Percentiles rank a stretch among this genome's conserved stretches.
Evolutionary conservation across 257 asterid genomes (phyloP).

Genomic region (Rhazya stricta): DNA sequence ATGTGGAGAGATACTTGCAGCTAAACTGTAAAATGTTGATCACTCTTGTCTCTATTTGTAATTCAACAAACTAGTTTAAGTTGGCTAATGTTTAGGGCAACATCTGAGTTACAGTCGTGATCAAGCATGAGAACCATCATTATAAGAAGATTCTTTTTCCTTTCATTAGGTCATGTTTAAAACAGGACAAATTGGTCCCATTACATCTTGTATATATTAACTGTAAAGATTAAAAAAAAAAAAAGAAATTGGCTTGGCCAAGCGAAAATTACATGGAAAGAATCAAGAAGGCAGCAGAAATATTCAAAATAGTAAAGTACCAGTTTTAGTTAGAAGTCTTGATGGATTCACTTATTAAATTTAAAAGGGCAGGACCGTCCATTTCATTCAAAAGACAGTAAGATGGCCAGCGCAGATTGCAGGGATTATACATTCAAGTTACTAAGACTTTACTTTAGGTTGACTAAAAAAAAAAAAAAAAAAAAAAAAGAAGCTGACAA

Average conservation of each 20-base stretch:
- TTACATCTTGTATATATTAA: neutral
- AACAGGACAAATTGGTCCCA: neutral
- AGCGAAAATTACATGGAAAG: neutral
- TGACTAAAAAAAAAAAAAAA: no score
- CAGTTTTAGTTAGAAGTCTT: neutral
- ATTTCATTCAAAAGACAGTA: neutral
- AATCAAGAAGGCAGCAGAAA: neutral
- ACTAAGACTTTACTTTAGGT: neutral
- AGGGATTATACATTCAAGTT: neutral
- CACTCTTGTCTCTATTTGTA: neutral
- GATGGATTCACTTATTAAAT: neutral
- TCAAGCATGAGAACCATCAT: neutral
- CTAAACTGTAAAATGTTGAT: neutral
- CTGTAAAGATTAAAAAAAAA: neutral
- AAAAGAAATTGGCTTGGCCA: neutral
- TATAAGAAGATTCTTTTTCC: neutral
- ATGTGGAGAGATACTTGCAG: neutral
- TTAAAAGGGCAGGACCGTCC: neutral
- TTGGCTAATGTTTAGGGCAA: neutral
- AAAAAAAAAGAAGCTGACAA: neutral
- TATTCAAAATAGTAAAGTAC: neutral
- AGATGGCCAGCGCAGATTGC: neutral
- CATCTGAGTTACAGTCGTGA: neutral
- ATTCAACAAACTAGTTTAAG: neutral
- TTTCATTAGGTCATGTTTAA: neutral